Conservation (phyloP, 1,139 yeast species). For the Hanseniaspora uvarum region DNA sequence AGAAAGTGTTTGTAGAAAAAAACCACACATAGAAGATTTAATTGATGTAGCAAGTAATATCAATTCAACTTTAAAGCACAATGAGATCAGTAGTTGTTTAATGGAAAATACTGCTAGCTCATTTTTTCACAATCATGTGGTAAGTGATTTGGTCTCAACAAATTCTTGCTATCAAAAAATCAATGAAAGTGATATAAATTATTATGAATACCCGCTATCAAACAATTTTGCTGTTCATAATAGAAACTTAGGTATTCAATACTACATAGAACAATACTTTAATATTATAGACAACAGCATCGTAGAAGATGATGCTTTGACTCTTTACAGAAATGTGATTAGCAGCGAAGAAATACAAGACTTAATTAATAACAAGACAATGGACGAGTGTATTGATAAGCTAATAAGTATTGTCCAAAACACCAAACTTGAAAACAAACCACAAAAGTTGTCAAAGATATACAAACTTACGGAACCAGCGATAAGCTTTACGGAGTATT, state of each 20-base stretch:
- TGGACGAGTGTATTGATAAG: not conserved
- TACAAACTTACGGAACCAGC: slow-evolving; percentile 6
- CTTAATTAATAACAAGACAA: not conserved
- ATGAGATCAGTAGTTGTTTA: not conserved
- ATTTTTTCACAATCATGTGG: not conserved
- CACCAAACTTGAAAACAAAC: not conserved
- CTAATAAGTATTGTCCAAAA: not conserved
- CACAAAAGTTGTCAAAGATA: not conserved
- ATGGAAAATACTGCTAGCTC: not conserved
- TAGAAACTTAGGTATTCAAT: not conserved
- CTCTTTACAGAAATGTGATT: not conserved
- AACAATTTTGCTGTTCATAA: not conserved
- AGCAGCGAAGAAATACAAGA: not conserved
- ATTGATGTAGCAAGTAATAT: slow-evolving; percentile 10
- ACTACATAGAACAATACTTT: slow-evolving; percentile 2
- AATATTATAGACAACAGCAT: not conserved
- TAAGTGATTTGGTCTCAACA: not conserved
- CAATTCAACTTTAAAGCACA: not conserved
- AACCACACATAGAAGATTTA: slow-evolving; percentile 11
- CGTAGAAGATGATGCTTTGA: not conserved
- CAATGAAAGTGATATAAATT: not conserved
- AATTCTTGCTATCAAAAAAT: not conserved
- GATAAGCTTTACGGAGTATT: not conserved
- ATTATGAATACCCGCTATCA: slow-evolving; percentile 1
- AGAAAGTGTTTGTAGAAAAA: not conserved